Conservation (phyloP, 1,284 basidiomycete genomes). For the Hemileia vastatrix region DNA sequence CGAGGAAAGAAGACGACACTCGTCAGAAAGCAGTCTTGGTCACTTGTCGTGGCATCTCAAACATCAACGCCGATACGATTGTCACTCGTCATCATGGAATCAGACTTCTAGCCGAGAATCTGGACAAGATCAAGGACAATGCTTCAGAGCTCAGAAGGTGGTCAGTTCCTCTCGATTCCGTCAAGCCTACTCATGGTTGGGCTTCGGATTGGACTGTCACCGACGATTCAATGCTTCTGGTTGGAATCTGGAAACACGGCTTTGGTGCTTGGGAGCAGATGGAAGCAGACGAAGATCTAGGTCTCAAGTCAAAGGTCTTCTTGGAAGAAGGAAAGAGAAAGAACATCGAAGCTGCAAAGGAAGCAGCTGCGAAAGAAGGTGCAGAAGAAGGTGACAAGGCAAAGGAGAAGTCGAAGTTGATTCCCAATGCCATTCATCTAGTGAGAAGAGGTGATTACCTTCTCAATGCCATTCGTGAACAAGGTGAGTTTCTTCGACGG, state of each 20-base stretch:
- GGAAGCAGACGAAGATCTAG: constrained; percentile 36
- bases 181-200: constrained; percentile 41
- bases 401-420: constrained; percentile 14
- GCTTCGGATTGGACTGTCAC: constrained; percentile 34
- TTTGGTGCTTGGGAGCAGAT: constrained; percentile 43
- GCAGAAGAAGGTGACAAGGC: constrained; percentile 20
- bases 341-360: too few species aligned
- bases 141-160: constrained; percentile 27
- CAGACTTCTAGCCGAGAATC: constrained; percentile 36
- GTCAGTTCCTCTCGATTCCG: constrained; percentile 36
- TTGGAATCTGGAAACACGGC: constrained; percentile 41
- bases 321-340: constrained; percentile 38
- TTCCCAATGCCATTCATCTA: constrained; percentile 30
- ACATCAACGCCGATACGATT: constrained; percentile 42
- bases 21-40: constrained; percentile 42
- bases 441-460: constrained; percentile 42
- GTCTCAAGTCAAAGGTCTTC: constrained; percentile 38
- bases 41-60: constrained; percentile 35
- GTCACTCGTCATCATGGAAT: constrained; percentile 38
- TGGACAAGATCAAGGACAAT: constrained; percentile 31
- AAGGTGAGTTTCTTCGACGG: constrained; percentile 27
- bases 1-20: constrained; percentile 36
- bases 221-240: constrained; percentile 38
- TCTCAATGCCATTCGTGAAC: constrained; percentile 38
- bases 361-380: constrained; percentile 3